These are phyloP conservation scores for Vicia villosa DNA, from an alignment of 306 rosid species.

Conservation along the genomic window DNA sequence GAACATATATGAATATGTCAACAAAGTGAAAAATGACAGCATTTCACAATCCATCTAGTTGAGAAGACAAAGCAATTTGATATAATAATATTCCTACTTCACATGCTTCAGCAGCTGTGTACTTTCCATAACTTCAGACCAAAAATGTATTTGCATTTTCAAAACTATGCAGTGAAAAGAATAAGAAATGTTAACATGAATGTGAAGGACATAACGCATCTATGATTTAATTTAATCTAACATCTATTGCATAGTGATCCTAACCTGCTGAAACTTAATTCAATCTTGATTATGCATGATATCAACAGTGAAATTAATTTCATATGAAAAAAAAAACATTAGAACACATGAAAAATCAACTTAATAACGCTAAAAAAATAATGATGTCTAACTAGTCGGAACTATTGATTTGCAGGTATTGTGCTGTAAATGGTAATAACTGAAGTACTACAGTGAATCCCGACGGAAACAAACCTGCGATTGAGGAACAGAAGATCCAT, in stretches of 20 bases:
- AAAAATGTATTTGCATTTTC: background rate
- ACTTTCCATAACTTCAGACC: conserved; percentile 8
- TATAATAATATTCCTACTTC: conserved; percentile 12
- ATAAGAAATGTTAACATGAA: background rate
- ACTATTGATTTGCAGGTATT: background rate
- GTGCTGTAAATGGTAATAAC: background rate
- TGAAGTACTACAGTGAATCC: conserved; percentile 9
- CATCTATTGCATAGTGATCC: background rate
- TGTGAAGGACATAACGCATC: background rate
- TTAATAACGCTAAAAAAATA: conserved; percentile 13
- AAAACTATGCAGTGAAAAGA: background rate
- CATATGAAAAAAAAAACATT: background rate
- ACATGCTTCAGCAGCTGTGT: background rate
- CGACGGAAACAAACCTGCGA: conserved; percentile 60
- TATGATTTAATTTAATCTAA: conserved; percentile 1
- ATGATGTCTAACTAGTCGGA: background rate
- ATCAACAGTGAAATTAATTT: background rate
- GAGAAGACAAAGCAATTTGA: background rate
- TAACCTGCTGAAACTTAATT: background rate
- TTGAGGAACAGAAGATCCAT: conserved; percentile 50
- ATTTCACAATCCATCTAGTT: background rate
- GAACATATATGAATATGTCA: background rate
- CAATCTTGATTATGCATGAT: background rate
- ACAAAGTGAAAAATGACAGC: background rate
- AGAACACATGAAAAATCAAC: conserved; percentile 6